Conservation (phyloP, 108 stramenopile species). For the Fistulifera solaris region DNA sequence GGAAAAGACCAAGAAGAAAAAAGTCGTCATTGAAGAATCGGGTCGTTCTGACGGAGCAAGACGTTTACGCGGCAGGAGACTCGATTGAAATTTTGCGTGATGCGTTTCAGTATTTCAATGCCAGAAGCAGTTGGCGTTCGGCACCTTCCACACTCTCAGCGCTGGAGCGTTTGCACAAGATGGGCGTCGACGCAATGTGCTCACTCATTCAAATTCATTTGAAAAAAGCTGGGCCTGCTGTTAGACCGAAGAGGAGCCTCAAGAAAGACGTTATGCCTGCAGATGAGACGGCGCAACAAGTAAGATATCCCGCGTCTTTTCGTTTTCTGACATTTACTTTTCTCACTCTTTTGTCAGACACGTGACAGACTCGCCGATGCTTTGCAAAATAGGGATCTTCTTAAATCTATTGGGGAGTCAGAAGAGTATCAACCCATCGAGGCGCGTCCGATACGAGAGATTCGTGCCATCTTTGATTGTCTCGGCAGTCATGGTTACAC, state of each 20-base stretch:
- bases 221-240: conserved; percentile 54
- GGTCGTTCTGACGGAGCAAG: conserved; percentile 66
- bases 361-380: conserved; percentile 63
- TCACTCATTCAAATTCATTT: conserved; percentile 56
- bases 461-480: conserved; percentile 77
- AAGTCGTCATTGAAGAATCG: conserved; percentile 13
- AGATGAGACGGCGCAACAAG: conserved; percentile 58
- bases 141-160: conserved; percentile 34
- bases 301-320: conserved; percentile 9
- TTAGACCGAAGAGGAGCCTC: conserved; percentile 60
- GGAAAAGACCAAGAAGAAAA: conserved; percentile 18
- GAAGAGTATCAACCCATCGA: conserved; percentile 80
- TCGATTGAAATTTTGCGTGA: conserved; percentile 80
- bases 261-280: conserved; percentile 33
- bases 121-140: conserved; percentile 52
- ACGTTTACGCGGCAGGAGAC: conserved; percentile 79
- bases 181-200: conserved; percentile 74
- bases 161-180: conserved; percentile 63
- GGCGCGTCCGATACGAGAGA: conserved; percentile 65
- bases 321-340: too few species aligned
- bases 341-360: conserved; percentile 20
- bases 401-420: conserved; percentile 78
- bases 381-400: conserved; percentile 73
- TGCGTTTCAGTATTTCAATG: conserved; percentile 68
- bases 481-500: conserved; percentile 57